phyloP scores from a whole-genome alignment of 2,329 filamentous ascomycete species.

The Paramyrothecium sp. region DNA sequence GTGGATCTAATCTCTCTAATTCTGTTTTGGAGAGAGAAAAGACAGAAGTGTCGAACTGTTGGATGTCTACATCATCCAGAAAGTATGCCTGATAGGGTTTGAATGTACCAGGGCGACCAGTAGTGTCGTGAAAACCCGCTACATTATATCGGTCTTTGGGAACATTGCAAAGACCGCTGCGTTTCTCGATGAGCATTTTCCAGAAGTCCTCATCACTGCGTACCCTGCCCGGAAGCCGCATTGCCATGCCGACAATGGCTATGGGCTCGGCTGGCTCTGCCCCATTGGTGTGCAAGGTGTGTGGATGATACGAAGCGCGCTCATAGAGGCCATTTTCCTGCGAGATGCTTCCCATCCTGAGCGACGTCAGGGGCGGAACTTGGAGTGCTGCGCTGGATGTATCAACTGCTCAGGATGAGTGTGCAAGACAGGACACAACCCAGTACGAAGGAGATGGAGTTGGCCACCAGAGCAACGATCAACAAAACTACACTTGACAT shows the following conservation, averaged over 20 bases:
- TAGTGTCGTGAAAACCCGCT: not conserved
- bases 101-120: not conserved
- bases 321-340: too few species aligned
- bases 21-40: not conserved
- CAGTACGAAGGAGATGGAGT: too few species aligned
- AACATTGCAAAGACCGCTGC: not conserved
- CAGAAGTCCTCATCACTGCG: conserved; percentile 30
- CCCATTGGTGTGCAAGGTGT: too few species aligned
- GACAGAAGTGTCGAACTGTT: not conserved
- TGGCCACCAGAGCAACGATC: too few species aligned
- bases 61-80: not conserved
- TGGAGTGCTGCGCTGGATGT: too few species aligned
- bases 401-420: too few species aligned
- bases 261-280: not conserved
- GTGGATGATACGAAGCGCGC: too few species aligned
- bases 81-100: not conserved
- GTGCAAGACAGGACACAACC: too few species aligned
- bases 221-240: conserved; percentile 9
- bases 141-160: not conserved
- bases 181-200: conserved; percentile 27
- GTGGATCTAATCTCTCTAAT: not conserved
- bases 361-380: too few species aligned
- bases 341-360: too few species aligned
- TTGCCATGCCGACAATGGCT: not conserved
- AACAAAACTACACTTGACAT: too few species aligned